A percentile compares a stretch with the other conserved stretches of the same genome.
These are phyloP conservation scores for Populus hybrid DNA, from an alignment of 441 rosid species.

Conservation along the genomic window DNA sequence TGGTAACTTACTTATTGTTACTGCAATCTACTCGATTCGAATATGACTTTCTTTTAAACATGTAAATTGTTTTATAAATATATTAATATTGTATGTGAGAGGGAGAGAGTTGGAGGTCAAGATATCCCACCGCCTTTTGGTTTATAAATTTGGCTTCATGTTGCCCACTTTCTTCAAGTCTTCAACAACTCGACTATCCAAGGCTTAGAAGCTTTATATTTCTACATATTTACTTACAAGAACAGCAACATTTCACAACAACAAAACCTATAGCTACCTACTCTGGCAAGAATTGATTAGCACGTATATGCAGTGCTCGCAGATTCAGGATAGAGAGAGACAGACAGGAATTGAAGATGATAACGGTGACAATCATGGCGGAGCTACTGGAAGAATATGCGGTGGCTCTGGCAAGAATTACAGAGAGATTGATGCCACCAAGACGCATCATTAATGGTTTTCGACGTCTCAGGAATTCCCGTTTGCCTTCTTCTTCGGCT, in stretches of 20 bases:
- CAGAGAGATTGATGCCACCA: conserved; percentile 32
- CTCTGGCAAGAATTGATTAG: background rate
- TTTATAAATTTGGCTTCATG: conserved; percentile 5
- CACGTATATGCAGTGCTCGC: background rate
- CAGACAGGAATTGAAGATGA: conserved; percentile 31
- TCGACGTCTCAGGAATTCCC: conserved; percentile 18
- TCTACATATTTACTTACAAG: background rate
- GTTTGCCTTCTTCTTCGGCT: conserved; percentile 9
- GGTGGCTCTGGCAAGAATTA: conserved; percentile 40
- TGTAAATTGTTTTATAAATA: too few relatives aligned
- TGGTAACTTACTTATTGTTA: too few relatives aligned
- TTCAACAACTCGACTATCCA: background rate
- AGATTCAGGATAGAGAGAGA: background rate
- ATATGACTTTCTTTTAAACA: too few relatives aligned
- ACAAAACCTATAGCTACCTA: background rate
- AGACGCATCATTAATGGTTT: conserved; percentile 14
- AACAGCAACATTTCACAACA: background rate
- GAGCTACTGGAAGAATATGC: conserved; percentile 49
- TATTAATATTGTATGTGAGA: too few relatives aligned
- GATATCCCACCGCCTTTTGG: background rate
- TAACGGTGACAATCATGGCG: conserved; percentile 40
- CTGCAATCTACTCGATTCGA: too few relatives aligned
- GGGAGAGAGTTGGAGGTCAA: too few relatives aligned
- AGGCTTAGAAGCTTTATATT: background rate
- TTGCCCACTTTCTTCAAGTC: background rate